These are phyloP conservation scores for Vickermania spadyakhi DNA, from an alignment of 208 protist species.

Conservation along the genomic window DNA sequence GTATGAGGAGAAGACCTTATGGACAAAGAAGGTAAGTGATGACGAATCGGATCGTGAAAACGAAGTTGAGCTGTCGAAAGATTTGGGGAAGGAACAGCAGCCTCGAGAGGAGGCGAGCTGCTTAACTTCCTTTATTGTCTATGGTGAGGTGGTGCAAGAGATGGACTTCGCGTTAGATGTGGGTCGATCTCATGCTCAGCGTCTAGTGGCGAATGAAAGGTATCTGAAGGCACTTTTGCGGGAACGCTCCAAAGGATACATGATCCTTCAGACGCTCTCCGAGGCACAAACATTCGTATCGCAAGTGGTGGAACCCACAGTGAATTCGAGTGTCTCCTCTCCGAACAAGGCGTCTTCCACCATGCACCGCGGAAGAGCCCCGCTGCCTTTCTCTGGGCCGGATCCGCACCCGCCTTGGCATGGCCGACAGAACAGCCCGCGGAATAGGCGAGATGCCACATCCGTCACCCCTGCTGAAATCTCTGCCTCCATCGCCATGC, in stretches of 20 bases:
- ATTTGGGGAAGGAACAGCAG: not conserved
- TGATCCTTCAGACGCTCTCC: not conserved
- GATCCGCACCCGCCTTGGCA: too few relatives aligned
- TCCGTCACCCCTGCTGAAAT: not conserved
- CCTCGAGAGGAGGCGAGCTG: not conserved
- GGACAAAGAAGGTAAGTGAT: not conserved
- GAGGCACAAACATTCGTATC: too few relatives aligned
- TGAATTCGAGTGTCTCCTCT: too few relatives aligned
- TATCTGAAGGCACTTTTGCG: not conserved
- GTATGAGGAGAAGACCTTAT: not conserved
- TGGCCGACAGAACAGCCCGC: too few relatives aligned
- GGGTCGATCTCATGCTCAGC: not conserved
- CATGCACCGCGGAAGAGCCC: too few relatives aligned
- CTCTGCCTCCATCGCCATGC: not conserved
- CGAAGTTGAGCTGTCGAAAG: not conserved
- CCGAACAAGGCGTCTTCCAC: not conserved
- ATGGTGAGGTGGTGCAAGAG: conserved; percentile 5
- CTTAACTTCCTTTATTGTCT: conserved; percentile 5
- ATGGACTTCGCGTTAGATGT: not conserved
- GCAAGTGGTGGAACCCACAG: too few relatives aligned
- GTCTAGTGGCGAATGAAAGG: not conserved
- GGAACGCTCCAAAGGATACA: not conserved
- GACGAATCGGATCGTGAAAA: not conserved
- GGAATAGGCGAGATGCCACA: not conserved
- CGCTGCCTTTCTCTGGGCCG: not conserved